These are phyloP conservation scores for Phialophora chinensis DNA, from an alignment of 2,329 filamentous ascomycete genomes.

Conservation along the genomic window DNA sequence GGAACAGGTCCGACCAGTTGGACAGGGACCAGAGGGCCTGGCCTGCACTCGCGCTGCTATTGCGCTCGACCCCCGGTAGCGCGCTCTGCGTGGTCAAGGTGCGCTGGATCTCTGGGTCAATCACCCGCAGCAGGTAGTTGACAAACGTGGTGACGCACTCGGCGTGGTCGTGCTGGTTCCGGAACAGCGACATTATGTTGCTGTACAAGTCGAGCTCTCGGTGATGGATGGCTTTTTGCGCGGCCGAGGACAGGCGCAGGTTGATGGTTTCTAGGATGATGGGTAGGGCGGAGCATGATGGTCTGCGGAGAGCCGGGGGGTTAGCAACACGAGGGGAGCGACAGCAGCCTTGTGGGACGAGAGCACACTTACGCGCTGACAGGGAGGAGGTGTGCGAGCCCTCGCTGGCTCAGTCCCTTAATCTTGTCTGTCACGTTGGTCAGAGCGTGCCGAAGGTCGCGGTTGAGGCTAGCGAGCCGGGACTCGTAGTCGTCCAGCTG, in stretches of 20 bases:
- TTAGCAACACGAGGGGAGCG: not conserved
- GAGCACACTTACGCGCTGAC: conserved; percentile 12
- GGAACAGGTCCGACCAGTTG: conserved; percentile 10
- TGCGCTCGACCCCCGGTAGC: not conserved
- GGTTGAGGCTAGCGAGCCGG: conserved; percentile 3
- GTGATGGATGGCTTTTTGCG: conserved; percentile 8
- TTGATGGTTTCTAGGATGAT: conserved; percentile 9
- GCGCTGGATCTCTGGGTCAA: conserved; percentile 2
- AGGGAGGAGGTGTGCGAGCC: conserved; percentile 8
- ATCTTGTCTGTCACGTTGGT: conserved; percentile 8
- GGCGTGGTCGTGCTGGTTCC: conserved; percentile 7
- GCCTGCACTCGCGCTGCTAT: not conserved
- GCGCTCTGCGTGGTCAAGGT: not conserved
- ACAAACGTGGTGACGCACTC: conserved; percentile 12
- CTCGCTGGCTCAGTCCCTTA: conserved; percentile 8
- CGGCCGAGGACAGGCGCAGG: conserved; percentile 6
- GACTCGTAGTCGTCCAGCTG: conserved; percentile 12
- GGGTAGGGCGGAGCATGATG: conserved; percentile 12
- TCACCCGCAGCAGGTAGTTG: conserved; percentile 8
- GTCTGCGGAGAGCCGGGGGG: not conserved
- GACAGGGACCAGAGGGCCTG: conserved; percentile 1
- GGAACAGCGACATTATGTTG: conserved; percentile 6
- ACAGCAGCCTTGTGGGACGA: conserved; percentile 1
- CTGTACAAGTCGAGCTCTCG: conserved; percentile 6
- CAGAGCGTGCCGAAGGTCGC: conserved; percentile 7